Conservation (phyloP, 495 filamentous ascomycete genomes). For the Arthonia radiata region DNA sequence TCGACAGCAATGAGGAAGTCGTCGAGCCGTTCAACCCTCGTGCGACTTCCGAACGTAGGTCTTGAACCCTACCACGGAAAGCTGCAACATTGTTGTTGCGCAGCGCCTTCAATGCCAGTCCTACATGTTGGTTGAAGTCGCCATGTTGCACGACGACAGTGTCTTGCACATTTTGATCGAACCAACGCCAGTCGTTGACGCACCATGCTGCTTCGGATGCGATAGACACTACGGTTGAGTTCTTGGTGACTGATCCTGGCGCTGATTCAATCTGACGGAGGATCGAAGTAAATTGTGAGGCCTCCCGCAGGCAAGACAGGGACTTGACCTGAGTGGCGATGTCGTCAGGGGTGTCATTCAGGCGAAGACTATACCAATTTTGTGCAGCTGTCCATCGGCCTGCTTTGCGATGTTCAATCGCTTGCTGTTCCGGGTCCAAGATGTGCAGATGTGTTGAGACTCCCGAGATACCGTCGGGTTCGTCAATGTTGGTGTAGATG, state of each 20-base stretch:
- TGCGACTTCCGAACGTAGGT: constrained; percentile 43
- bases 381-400: constrained; percentile 96
- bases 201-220: constrained; percentile 81
- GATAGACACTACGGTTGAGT: constrained; percentile 41
- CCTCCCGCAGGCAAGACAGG: constrained; percentile 71
- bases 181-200: constrained; percentile 50
- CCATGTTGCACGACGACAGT: constrained; percentile 22
- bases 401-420: constrained; percentile 72
- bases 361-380: constrained; percentile 83
- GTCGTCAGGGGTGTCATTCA: constrained; percentile 55
- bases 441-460: constrained; percentile 65
- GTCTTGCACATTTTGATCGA: constrained; percentile 41
- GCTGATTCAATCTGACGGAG: constrained; percentile 5
- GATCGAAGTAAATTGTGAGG: constrained; percentile 22
- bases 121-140: constrained; percentile 67
- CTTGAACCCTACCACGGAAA: constrained; percentile 34
- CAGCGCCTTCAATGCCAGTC: constrained; percentile 41
- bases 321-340: constrained; percentile 57
- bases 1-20: constrained; percentile 54
- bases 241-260: constrained; percentile 5
- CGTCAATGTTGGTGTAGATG: constrained; percentile 91
- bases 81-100: constrained; percentile 23
- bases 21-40: constrained; percentile 45
- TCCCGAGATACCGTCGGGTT: constrained; percentile 88
- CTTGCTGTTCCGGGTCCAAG: constrained; percentile 71